Conservation (phyloP, 2,329 filamentous ascomycete genomes). For the Aspergillus brunneoviolaceus region DNA sequence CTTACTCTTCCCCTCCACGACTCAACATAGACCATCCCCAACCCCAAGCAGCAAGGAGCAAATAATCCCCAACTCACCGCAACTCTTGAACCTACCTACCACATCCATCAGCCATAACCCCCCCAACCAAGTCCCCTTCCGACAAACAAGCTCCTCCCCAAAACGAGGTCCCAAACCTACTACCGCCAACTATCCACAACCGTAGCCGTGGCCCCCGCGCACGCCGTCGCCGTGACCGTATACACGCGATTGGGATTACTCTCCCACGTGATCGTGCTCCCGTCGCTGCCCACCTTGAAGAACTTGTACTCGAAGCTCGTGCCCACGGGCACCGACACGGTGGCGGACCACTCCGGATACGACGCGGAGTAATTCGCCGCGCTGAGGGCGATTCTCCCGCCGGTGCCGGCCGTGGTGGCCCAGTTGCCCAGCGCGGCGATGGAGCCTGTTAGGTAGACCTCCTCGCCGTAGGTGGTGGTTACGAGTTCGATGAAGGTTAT, state of each 20-base stretch:
- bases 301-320: constrained; percentile 66
- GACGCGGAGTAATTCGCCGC: constrained; percentile 58
- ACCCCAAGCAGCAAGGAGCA: no score
- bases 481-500: constrained; percentile 64
- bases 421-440: constrained; percentile 62
- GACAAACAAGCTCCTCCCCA: no score
- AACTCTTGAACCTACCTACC: no score
- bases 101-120: no score
- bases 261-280: constrained; percentile 61
- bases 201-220: constrained; percentile 33
- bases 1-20: no score
- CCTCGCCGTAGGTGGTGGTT: constrained; percentile 61
- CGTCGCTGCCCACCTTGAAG: constrained; percentile 54
- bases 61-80: no score
- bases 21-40: no score
- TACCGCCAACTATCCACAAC: constrained; percentile 43
- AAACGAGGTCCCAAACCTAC: neutral
- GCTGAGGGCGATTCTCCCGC: constrained; percentile 50
- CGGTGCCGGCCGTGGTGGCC: constrained; percentile 52
- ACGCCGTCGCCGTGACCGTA: constrained; percentile 39
- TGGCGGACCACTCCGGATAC: constrained; percentile 63
- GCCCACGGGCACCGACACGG: constrained; percentile 57
- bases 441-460: constrained; percentile 64
- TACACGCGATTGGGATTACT: constrained; percentile 51
- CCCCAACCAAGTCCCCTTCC: no score